Conservation (phyloP, 305 asterid genomes). For the Rubia occidens region DNA sequence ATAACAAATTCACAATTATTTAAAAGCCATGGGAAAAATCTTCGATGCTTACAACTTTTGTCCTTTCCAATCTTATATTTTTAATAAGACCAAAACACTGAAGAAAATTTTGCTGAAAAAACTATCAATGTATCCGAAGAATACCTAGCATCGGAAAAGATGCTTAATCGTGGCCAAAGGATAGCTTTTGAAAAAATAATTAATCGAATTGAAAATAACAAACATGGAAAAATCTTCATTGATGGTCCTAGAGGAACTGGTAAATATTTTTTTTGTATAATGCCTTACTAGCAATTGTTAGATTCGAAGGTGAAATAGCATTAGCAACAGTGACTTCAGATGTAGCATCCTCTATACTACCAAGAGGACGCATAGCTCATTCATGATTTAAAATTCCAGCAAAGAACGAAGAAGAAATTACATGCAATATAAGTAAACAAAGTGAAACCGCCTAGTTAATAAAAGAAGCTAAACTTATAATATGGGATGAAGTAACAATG, state of each 20-base stretch:
- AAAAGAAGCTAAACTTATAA: neutral
- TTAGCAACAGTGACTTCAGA: neutral
- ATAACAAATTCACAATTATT: neutral
- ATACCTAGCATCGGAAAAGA: neutral
- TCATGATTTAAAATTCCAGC: neutral
- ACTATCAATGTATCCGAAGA: neutral
- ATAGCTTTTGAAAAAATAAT: neutral
- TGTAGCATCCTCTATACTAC: neutral
- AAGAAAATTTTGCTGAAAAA: neutral
- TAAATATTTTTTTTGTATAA: neutral
- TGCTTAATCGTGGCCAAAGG: neutral
- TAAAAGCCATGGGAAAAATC: neutral
- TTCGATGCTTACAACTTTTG: neutral
- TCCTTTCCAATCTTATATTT: neutral
- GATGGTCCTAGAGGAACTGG: neutral
- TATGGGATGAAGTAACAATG: slow-evolving; percentile 2
- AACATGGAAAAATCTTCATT: neutral
- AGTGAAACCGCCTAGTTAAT: neutral
- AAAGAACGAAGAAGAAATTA: rapidly evolving
- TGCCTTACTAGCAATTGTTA: neutral
- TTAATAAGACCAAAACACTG: neutral
- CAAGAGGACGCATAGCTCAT: neutral
- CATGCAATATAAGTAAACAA: neutral
- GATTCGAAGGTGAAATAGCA: neutral
- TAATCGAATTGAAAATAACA: neutral